These are phyloP conservation scores for Exophiala spinifera DNA, from an alignment of 2,329 filamentous ascomycete species.

Conservation along the genomic window DNA sequence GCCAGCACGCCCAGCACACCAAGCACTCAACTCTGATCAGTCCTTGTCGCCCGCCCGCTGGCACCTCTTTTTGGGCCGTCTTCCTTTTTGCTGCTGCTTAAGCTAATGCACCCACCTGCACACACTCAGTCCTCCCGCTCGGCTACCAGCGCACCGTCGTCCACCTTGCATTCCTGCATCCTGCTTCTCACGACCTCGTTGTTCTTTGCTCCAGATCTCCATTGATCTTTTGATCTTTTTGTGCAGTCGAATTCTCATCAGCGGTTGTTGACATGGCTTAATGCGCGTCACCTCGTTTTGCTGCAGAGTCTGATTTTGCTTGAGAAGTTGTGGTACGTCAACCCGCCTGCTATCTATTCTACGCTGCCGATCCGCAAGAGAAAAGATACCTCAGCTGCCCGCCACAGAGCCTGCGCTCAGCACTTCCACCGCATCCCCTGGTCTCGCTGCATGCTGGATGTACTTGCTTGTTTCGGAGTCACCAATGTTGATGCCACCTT, in stretches of 20 bases:
- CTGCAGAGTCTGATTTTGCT: constrained; percentile 15
- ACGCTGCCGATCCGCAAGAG: neutral
- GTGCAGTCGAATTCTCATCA: constrained; percentile 12
- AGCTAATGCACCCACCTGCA: constrained; percentile 26
- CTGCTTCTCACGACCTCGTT: constrained; percentile 26
- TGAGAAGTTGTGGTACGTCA: constrained; percentile 21
- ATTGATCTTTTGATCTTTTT: constrained; percentile 27
- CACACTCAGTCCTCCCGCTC: constrained; percentile 25
- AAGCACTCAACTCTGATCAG: neutral
- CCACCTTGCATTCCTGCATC: constrained; percentile 25
- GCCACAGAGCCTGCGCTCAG: neutral
- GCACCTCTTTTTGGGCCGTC: constrained; percentile 11
- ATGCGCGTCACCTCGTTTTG: constrained; percentile 16
- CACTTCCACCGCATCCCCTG: constrained; percentile 5
- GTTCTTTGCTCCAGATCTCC: constrained; percentile 27
- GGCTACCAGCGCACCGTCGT: constrained; percentile 25
- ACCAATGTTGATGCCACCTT: constrained; percentile 5
- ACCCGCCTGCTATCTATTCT: constrained; percentile 1
- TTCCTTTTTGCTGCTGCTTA: constrained; percentile 16
- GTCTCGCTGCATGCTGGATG: constrained; percentile 15
- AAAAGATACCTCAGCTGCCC: neutral
- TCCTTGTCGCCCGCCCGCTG: constrained; percentile 2
- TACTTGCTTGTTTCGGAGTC: constrained; percentile 13
- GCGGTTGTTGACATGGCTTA: constrained; percentile 16
- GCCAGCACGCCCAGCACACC: too few species aligned